phyloP scores from a whole-genome alignment of 2,329 filamentous ascomycete genomes.

The Pseudodiploospora longispora region DNA sequence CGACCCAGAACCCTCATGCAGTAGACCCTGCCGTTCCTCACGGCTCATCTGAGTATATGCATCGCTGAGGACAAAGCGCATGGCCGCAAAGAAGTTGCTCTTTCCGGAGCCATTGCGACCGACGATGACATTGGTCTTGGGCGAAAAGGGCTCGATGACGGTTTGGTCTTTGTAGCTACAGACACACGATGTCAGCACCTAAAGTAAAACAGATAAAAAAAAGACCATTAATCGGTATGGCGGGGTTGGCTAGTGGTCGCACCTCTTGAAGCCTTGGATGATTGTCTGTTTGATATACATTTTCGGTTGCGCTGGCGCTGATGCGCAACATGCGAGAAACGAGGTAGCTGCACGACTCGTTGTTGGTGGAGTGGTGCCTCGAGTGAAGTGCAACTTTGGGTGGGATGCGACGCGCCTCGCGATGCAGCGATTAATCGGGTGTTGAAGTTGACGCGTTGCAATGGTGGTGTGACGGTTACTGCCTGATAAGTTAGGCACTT shows the following conservation, averaged over 20 bases:
- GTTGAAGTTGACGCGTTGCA: slow-evolving; percentile 17
- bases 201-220: neutral
- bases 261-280: slow-evolving; percentile 99
- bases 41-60: slow-evolving; percentile 93
- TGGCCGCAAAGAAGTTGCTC: slow-evolving; percentile 98
- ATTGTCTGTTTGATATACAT: slow-evolving; percentile 99
- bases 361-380: slow-evolving; percentile 9
- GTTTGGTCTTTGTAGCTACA: slow-evolving; percentile 97
- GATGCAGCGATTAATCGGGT: slow-evolving; percentile 8
- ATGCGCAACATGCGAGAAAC: slow-evolving; percentile 27
- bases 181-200: neutral
- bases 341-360: slow-evolving; percentile 17
- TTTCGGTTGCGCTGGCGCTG: slow-evolving; percentile 32
- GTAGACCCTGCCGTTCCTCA: slow-evolving; percentile 87
- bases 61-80: slow-evolving; percentile 96
- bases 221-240: neutral
- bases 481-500: slow-evolving; percentile 14
- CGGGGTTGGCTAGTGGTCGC: slow-evolving; percentile 18
- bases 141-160: slow-evolving; percentile 95
- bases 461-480: slow-evolving; percentile 12
- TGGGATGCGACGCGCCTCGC: slow-evolving; percentile 14
- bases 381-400: slow-evolving; percentile 3
- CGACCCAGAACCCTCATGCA: slow-evolving; percentile 97
- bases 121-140: slow-evolving; percentile 96
- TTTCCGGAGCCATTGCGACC: slow-evolving; percentile 98